Percentiles rank a stretch among this genome's conserved stretches.
These are phyloP conservation scores for Xylaria sp. DNA, from an alignment of 2,329 filamentous ascomycete genomes.

Conservation along the genomic window DNA sequence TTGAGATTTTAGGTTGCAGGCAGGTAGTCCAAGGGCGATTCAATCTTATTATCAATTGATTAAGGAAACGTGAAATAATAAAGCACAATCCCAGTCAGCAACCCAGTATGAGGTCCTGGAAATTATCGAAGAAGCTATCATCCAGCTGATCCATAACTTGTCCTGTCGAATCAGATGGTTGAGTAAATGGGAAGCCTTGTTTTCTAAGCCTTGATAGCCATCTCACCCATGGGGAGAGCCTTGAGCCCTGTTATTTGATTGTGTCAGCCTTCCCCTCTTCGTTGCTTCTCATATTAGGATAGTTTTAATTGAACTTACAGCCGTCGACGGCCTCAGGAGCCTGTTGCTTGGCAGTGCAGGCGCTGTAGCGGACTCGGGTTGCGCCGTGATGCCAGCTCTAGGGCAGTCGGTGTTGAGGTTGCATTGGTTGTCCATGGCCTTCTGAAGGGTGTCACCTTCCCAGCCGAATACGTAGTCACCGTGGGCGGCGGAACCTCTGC, in stretches of 20 bases:
- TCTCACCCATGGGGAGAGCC: conserved; percentile 41
- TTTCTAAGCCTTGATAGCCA: conserved; percentile 40
- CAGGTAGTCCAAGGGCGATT: not conserved
- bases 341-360: conserved; percentile 53
- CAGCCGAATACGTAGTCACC: conserved; percentile 60
- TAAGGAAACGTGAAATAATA: conserved; percentile 6
- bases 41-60: conserved; percentile 8
- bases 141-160: not conserved
- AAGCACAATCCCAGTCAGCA: not conserved
- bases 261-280: conserved; percentile 14
- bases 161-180: not conserved
- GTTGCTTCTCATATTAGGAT: not conserved
- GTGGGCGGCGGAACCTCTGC: conserved; percentile 53
- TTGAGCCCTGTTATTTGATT: conserved; percentile 32
- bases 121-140: not conserved
- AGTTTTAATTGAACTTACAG: conserved; percentile 45
- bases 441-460: conserved; percentile 55
- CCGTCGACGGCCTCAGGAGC: conserved; percentile 56
- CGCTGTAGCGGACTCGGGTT: conserved; percentile 53
- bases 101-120: not conserved
- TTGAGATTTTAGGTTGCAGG: not conserved
- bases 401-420: conserved; percentile 54
- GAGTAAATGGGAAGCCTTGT: not conserved
- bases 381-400: conserved; percentile 51
- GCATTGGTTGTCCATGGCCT: conserved; percentile 54